Base-by-base conservation (phyloP, 202 grass and related monocot species). In the Elaeis oleifera region DNA sequence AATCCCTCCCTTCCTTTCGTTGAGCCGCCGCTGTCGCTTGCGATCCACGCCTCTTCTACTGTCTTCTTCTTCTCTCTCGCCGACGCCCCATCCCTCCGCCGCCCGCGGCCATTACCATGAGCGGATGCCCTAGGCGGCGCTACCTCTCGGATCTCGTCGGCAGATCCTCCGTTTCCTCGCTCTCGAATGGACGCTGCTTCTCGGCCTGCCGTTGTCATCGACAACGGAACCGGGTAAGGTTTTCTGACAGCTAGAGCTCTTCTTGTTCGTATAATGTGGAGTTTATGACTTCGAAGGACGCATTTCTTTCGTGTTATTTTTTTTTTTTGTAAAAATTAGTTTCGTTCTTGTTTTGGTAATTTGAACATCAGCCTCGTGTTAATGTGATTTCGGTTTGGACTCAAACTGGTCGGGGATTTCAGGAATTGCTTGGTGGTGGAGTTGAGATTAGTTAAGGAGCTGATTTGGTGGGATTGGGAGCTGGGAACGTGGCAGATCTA, bases 131-230 rank as follows among this genome's bases (percentile, higher is more conserved):
- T 31, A 26, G 4, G 65, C 18, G 53, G 65, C 7, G 24, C 50
- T 18, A 39, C n/a, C 11, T 4, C n/a, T 56, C 25, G 64, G 64
- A 74, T 68, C 61, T 68, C 63, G 59, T 11, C 58, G 64, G n/a
- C 39, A 51, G 24, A 54, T 68, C 51, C 27, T 23, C 68, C 31
- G 5, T 13, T 18, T 22, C 53, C 18, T 23, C 24, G 58, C 55
- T 21, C 26, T 54, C 65, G 61, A 68, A 95, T 96, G 90, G 78
- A 90, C 73, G 86, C 86, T 71, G 21, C 81, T 58, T 76, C 90
- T 49, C 86, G 90, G 53, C 86, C 90, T 14, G 90, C 90, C 44
- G 90, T 96, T 76, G 90, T 96, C 68, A 96, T 96, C 87, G 90
- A 96, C 90, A 96, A 96, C 58, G 90, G 90, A 78, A 96, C 90